Conservation (phyloP, 495 filamentous ascomycete species). For the Penicillium bialowiezense region DNA sequence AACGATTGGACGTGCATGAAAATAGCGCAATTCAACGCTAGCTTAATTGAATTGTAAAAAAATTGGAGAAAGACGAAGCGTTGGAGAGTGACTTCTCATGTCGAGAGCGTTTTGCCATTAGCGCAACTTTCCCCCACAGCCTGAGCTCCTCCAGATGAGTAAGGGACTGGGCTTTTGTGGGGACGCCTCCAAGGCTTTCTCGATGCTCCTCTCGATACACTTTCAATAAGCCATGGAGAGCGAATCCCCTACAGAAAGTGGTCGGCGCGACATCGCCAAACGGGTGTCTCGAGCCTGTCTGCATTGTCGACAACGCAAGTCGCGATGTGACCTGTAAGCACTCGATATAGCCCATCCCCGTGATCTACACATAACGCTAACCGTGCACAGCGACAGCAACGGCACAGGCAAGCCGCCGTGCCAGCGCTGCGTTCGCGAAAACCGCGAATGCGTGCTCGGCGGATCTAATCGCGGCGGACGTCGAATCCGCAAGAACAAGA, state of each 20-base stretch:
- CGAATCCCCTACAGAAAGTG: conserved; percentile 4
- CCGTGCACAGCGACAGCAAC: conserved; percentile 37
- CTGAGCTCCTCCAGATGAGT: conserved; percentile 4
- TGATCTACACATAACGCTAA: conserved; percentile 10
- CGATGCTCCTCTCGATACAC: neutral
- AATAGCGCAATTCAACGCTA: no score
- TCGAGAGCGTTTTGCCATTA: neutral
- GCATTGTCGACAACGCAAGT: conserved; percentile 61
- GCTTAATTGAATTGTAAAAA: no score
- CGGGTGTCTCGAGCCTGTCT: conserved; percentile 61
- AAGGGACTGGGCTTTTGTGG: conserved; percentile 1
- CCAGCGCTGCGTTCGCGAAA: conserved; percentile 55
- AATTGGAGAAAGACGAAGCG: no score
- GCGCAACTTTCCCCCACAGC: conserved; percentile 1
- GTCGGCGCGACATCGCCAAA: conserved; percentile 37
- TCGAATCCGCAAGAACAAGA: conserved; percentile 53
- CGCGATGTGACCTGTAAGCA: conserved; percentile 61
- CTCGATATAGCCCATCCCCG: neutral
- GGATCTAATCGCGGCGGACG: conserved; percentile 61
- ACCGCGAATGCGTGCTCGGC: conserved; percentile 59
- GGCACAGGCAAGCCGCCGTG: conserved; percentile 55
- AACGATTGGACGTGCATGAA: no score
- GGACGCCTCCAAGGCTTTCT: neutral
- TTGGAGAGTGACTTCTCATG: no score
- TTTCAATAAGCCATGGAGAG: conserved; percentile 1